Evolutionary conservation across 805 yeast species (phyloP).

Genomic region (Schwanniomyces polymorphus): DNA sequence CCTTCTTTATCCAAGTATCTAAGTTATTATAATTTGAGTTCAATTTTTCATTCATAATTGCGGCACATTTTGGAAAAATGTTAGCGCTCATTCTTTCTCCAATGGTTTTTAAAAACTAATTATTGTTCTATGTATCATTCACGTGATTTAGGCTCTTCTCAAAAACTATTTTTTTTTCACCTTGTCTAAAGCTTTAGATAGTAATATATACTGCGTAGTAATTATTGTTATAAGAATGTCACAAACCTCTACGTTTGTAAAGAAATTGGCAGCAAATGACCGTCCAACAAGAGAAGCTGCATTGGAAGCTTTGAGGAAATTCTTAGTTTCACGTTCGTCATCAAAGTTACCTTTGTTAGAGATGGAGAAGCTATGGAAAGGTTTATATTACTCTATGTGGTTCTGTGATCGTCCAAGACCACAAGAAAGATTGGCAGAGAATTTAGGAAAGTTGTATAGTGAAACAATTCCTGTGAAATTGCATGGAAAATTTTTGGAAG

Average conservation of each 20-base stretch:
- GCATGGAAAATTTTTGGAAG: conserved; percentile 55
- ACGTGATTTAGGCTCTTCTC: conserved; percentile 2
- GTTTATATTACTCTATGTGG: conserved; percentile 96
- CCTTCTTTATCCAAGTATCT: too few species aligned
- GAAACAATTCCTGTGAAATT: conserved; percentile 41
- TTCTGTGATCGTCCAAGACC: conserved; percentile 90
- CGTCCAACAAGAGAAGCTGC: conserved; percentile 76
- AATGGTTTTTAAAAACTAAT: too few species aligned
- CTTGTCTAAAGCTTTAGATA: not conserved
- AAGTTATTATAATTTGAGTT: too few species aligned
- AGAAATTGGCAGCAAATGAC: conserved; percentile 81
- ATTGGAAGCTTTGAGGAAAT: conserved; percentile 60
- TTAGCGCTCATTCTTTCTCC: too few species aligned
- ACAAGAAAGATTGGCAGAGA: conserved; percentile 80
- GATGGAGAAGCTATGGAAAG: conserved; percentile 89
- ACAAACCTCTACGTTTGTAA: conserved; percentile 59
- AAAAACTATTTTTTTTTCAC: not conserved
- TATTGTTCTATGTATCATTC: too few species aligned
- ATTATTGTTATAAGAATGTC: conserved; percentile 6
- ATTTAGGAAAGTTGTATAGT: conserved; percentile 60
- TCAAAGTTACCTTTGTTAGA: conserved; percentile 51
- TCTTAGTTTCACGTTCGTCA: conserved; percentile 43
- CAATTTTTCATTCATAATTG: too few species aligned
- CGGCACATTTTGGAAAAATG: too few species aligned
- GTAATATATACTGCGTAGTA: not conserved